Base-by-base conservation (phyloP, 257 asterid species). In the Craterostigma plantagineum region DNA sequence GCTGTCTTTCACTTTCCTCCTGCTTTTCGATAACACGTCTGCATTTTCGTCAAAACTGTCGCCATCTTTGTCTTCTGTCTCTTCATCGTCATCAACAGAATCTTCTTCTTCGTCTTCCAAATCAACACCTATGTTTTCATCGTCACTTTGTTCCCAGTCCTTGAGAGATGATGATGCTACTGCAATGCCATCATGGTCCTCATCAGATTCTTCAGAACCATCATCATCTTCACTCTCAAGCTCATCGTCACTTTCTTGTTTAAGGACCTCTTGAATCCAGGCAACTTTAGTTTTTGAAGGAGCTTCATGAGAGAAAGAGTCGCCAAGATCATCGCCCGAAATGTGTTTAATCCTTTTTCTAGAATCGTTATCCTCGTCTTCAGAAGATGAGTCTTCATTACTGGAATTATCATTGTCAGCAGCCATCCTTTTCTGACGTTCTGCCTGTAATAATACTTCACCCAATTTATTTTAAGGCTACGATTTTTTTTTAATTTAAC, bases 81-180 rank as follows among this genome's bases (percentile, higher is more conserved):
- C 67, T 6, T 66, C 78, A 37, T 57, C 66, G 12, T 60, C 62
- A 5, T 18, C 49, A 4, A 41, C 56, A 6, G 51, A 60, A 8
- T 54, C 68, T 10, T 59, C 67, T 33, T 65, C 67, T 15, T 56
- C 76, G 0, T 78, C 87, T 57, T 72, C 81, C 52, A 63, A 45
- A 49, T 69, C 50, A 52, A 60, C 58, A 52, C 43, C 75, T 38
- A 76, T 43, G 37, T 61, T 38, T 18, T 86, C 96, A 53, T 81
- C 97, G 30, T 83, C 94, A 70, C 95, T 90, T 60, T 83, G 94
- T 58, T 90, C 99, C 99, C 99, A 87, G 70, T 82, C 98, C 61
- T 72, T 79, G 42, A 79, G 54, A 48, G 79, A 58, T 23, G 30
- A 42, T 43, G 66, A 43, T 60, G 30, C 51, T 55, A 59, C 65